Conservation (phyloP, 331 rosid species). For the Telfairia occidentalis region DNA sequence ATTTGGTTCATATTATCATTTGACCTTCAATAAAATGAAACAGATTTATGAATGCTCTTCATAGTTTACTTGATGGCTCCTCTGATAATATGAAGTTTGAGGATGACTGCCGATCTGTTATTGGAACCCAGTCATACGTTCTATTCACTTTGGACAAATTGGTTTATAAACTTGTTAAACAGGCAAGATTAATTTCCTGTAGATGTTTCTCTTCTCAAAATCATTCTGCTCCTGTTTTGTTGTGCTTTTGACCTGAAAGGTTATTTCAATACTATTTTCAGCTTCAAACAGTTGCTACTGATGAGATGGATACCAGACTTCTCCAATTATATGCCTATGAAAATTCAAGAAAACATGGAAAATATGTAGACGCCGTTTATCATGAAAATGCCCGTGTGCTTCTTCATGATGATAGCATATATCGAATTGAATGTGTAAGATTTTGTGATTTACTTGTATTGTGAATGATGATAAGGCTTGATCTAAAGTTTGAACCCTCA, state of each 20-base stretch:
- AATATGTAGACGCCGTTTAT: conserved; percentile 55
- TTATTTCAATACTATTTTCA: conserved; percentile 27
- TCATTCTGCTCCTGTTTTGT: conserved; percentile 6
- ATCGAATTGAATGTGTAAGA: conserved; percentile 75
- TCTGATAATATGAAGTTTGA: conserved; percentile 83
- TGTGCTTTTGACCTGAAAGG: conserved; percentile 7
- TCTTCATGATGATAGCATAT: conserved; percentile 81
- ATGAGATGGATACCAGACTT: conserved; percentile 73
- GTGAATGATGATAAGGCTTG: not conserved
- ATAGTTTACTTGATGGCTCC: conserved; percentile 86
- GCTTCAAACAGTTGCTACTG: conserved; percentile 83
- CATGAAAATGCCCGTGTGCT: conserved; percentile 75
- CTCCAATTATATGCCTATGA: conserved; percentile 84
- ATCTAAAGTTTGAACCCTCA: not conserved
- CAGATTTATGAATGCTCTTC: conserved; percentile 76
- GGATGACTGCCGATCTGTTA: conserved; percentile 90
- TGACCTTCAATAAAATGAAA: conserved; percentile 6
- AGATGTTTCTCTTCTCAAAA: not conserved
- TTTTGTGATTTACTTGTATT: conserved; percentile 7
- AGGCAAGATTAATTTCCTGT: conserved; percentile 30
- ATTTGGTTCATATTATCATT: not conserved
- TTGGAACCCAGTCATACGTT: conserved; percentile 88
- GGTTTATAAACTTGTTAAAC: conserved; percentile 84
- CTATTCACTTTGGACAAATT: conserved; percentile 88
- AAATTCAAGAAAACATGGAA: conserved; percentile 68